Conservation (phyloP, 1,139 yeast species). For the Wickerhamiella infanticola region DNA sequence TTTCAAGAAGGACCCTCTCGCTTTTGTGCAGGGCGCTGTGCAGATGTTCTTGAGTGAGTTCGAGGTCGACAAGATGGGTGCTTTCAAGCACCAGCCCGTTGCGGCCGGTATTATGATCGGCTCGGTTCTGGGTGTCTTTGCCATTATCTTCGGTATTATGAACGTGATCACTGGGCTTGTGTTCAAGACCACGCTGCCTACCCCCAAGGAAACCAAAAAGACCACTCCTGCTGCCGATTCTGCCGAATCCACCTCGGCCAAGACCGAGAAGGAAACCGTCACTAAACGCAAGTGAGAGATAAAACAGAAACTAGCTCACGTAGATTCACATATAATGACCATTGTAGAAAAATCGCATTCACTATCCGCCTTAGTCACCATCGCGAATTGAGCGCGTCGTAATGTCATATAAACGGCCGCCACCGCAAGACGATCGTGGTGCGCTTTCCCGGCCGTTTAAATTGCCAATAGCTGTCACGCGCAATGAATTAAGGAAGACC, state of each 20-base stretch:
- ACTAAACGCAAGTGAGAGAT: too few relatives aligned
- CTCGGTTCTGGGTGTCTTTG: conserved; percentile 13
- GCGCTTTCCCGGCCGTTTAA: conserved; percentile 9
- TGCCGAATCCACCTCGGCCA: conserved; percentile 1
- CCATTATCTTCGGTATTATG: conserved; percentile 18
- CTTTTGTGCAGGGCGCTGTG: conserved; percentile 19
- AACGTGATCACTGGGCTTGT: conserved; percentile 14
- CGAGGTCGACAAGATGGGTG: conserved; percentile 20
- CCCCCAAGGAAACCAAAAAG: conserved; percentile 2
- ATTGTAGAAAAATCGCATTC: too few relatives aligned
- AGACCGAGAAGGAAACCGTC: background rate
- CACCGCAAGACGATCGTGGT: background rate
- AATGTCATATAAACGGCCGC: conserved; percentile 1
- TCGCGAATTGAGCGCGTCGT: background rate
- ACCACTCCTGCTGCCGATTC: conserved; percentile 3
- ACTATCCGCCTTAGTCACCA: too few relatives aligned
- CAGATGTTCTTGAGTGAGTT: conserved; percentile 22
- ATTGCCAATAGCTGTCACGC: conserved; percentile 6
- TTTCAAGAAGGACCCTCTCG: conserved; percentile 25
- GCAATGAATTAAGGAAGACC: conserved; percentile 2
- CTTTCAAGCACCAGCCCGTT: conserved; percentile 24
- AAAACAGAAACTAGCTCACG: too few relatives aligned
- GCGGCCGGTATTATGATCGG: conserved; percentile 18
- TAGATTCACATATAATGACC: too few relatives aligned
- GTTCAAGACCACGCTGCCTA: conserved; percentile 11